These are phyloP conservation scores for Papiliotrema nemorosa DNA, from an alignment of 1,284 basidiomycete genomes.

Conservation along the genomic window DNA sequence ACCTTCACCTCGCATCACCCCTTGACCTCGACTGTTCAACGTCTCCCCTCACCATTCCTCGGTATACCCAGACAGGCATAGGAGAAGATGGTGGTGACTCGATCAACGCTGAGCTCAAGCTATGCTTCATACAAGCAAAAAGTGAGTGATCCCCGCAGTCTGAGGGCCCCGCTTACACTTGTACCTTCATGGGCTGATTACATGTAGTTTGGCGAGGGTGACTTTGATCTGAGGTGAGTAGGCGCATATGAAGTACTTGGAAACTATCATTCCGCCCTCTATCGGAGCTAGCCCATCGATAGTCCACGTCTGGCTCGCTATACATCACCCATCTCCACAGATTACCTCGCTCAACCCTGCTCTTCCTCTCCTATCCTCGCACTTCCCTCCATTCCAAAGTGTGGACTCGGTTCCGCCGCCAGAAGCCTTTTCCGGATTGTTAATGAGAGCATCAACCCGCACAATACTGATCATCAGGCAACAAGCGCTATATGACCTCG, in stretches of 20 bases:
- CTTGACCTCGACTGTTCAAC: neutral
- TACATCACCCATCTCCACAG: neutral
- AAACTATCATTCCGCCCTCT: no score
- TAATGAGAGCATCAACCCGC: no score
- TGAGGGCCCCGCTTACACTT: neutral
- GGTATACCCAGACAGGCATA: neutral
- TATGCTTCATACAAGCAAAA: neutral
- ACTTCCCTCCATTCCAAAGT: no score
- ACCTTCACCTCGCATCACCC: no score
- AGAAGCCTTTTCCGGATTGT: no score
- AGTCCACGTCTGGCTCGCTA: neutral
- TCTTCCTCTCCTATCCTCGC: no score
- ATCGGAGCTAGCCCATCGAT: neutral
- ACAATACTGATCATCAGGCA: slow-evolving; percentile 4
- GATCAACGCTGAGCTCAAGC: slow-evolving; percentile 2
- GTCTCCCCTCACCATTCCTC: neutral
- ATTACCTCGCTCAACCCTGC: no score
- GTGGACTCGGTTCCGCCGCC: no score
- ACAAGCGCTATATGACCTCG: slow-evolving; percentile 90
- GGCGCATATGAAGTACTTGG: neutral
- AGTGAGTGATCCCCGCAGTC: neutral
- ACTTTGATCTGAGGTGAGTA: neutral
- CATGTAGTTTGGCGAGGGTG: neutral
- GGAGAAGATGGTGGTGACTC: neutral
- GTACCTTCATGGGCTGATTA: neutral